A percentile compares a stretch with the other conserved stretches of the same genome.
phyloP scores from a whole-genome alignment of 2,329 filamentous ascomycete species.

The Hansfordia pulvinata region DNA sequence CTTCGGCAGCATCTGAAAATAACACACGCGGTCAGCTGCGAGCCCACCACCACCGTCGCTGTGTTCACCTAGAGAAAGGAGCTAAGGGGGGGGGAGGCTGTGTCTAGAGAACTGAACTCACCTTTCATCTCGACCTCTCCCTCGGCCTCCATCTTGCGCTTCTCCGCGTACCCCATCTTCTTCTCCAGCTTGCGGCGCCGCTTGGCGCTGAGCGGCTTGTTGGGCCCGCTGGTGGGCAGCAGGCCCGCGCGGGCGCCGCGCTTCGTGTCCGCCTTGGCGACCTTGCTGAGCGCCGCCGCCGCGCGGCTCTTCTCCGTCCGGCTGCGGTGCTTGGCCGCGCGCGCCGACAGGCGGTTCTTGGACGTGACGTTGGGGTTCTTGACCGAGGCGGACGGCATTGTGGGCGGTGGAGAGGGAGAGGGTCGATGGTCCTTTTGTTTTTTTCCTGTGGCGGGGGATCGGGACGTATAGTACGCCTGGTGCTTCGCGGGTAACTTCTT shows the following conservation, averaged over 20 bases:
- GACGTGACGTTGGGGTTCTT: conserved; percentile 45
- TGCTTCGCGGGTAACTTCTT: too few relatives aligned
- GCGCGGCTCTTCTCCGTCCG: conserved; percentile 25
- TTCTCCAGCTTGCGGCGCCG: conserved; percentile 41
- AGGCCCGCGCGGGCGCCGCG: conserved; percentile 39
- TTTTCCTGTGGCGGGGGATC: neutral
- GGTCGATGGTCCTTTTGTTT: neutral
- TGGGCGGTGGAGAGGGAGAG: too few relatives aligned
- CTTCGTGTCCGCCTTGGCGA: conserved; percentile 15
- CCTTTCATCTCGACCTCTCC: conserved; percentile 20
- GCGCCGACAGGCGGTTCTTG: conserved; percentile 35
- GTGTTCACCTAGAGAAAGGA: neutral
- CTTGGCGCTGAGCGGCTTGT: conserved; percentile 36
- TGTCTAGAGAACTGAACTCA: conserved; percentile 4
- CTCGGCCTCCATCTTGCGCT: conserved; percentile 17
- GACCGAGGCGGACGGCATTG: conserved; percentile 41
- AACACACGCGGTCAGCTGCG: neutral
- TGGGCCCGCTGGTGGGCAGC: conserved; percentile 40
- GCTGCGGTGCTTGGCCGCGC: conserved; percentile 29
- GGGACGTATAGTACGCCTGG: too few relatives aligned
- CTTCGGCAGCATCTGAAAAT: neutral
- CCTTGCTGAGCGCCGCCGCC: conserved; percentile 6
- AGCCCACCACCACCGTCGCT: neutral
- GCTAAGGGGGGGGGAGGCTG: too few relatives aligned
- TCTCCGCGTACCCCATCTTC: conserved; percentile 35